Evolutionary conservation across 1,139 yeast species (phyloP).

Genomic region (Yamadazyma aaseri): DNA sequence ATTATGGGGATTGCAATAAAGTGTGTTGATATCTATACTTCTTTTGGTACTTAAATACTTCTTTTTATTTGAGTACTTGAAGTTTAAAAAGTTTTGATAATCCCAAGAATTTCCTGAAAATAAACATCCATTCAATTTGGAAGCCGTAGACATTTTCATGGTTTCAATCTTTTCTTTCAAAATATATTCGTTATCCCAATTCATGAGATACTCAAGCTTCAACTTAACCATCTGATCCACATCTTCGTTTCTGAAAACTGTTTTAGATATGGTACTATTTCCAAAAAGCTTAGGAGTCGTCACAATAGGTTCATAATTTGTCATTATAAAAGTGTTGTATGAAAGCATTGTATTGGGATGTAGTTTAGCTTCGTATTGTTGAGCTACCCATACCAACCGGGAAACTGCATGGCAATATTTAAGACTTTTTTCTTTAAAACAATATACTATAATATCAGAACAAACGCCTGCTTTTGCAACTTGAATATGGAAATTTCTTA

Average conservation of each 20-base stretch:
- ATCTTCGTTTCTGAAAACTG: constrained; percentile 12
- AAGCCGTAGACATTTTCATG: constrained; percentile 79
- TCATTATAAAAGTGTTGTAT: constrained; percentile 20
- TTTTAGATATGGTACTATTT: constrained; percentile 5
- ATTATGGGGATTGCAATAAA: constrained; percentile 51
- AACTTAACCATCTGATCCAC: constrained; percentile 14
- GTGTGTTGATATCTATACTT: constrained; percentile 19
- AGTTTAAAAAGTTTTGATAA: constrained; percentile 33
- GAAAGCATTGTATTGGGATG: constrained; percentile 2
- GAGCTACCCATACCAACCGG: constrained; percentile 56
- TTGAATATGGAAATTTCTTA: constrained; percentile 77
- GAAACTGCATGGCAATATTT: constrained; percentile 31
- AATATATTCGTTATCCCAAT: constrained; percentile 71
- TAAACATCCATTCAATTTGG: constrained; percentile 53
- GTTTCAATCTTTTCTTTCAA: constrained; percentile 80
- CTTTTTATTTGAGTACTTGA: constrained; percentile 21
- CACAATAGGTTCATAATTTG: constrained; percentile 5
- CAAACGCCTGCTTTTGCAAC: constrained; percentile 66
- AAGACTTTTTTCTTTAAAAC: constrained; percentile 37
- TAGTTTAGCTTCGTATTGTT: constrained; percentile 27
- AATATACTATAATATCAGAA: constrained; percentile 68
- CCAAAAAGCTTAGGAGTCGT: constrained; percentile 1
- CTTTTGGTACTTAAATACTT: constrained; percentile 10
- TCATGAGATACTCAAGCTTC: constrained; percentile 11
- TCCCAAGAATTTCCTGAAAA: constrained; percentile 80